Base-by-base conservation (phyloP, 257 asterid species). In the Knoxia roxburghii region DNA sequence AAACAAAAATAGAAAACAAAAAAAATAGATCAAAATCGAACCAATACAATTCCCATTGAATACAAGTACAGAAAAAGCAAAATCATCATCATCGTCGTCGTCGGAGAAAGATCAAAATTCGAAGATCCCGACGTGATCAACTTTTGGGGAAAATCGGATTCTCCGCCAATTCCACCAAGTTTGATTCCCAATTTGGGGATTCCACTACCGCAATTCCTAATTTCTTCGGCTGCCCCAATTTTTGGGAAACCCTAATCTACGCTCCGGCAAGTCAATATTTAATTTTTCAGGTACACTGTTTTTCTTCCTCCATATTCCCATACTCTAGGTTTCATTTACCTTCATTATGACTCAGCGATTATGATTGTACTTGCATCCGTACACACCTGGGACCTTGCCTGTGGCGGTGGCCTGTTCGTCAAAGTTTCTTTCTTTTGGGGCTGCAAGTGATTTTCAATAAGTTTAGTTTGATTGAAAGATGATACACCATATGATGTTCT, bases 181-280 rank as follows among this genome's bases (percentile, higher is more conserved):
- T 49, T 50, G 12, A 32, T 33, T 26, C 33, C 60, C 60, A 65
- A 50, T 65, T 50, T 65, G 23, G 33, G 49, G 60, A 49, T 65
- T 49, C 2, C 27, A n/a, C 29, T 27, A 0, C 54, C 67, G 0
- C 24, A 41, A 23, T 62, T 39, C 30, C 17, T 50, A 32, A 49
- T 37, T 37, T 37, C 41, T 37, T 37, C 43, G 1, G 11, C 30
- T 43, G 54, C 35, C 1, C 8, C 15, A 32, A 12, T 5, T 8
- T 7, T 65, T 4, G 41, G 9, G 49, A 65, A 65, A 65, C 70
- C 70, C 70, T 65, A 65, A 49, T 50, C 60, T 49, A 41, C 43
- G 32, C 60, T 49, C 63, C 43, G 48, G 41, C 60, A 6, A 65
- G 40, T 65, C 60, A 21, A 51, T 26, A 64, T 64, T 64, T 5